Evolutionary conservation across 2,329 filamentous ascomycete species (phyloP).

Genomic region (Colletotrichum euphorbiae): DNA sequence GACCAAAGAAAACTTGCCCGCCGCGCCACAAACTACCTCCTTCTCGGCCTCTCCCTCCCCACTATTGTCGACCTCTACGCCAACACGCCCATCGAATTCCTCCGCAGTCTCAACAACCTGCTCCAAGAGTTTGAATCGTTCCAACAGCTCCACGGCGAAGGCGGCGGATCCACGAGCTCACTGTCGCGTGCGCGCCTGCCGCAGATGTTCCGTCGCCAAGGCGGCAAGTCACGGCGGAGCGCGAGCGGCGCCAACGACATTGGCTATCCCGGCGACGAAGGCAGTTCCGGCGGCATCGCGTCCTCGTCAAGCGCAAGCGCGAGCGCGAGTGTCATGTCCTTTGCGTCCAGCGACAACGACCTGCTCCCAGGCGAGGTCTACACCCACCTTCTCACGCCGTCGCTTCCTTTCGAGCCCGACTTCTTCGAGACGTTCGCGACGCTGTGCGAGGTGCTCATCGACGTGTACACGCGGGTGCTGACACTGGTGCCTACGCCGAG

Average conservation of each 20-base stretch:
- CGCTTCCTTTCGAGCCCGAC: slow-evolving; percentile 93
- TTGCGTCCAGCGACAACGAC: slow-evolving; percentile 71
- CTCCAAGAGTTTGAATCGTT: slow-evolving; percentile 94
- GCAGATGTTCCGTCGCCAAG: slow-evolving; percentile 81
- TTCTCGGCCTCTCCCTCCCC: slow-evolving; percentile 91
- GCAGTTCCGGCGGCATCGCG: slow-evolving; percentile 43
- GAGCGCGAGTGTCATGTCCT: slow-evolving; percentile 63
- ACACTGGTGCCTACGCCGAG: slow-evolving; percentile 79
- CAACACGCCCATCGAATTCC: slow-evolving; percentile 83
- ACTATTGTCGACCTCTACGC: slow-evolving; percentile 90
- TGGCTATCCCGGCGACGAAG: slow-evolving; percentile 45
- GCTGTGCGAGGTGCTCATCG: slow-evolving; percentile 93
- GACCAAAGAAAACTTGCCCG: slow-evolving; percentile 85
- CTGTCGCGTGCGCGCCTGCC: slow-evolving; percentile 83
- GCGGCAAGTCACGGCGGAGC: slow-evolving; percentile 67
- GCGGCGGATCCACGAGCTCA: slow-evolving; percentile 74
- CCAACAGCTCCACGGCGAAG: slow-evolving; percentile 85
- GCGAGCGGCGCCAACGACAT: slow-evolving; percentile 60
- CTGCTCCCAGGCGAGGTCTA: slow-evolving; percentile 88
- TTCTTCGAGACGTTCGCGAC: slow-evolving; percentile 98
- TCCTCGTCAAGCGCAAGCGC: slow-evolving; percentile 48
- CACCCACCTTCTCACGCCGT: slow-evolving; percentile 87
- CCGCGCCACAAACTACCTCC: slow-evolving; percentile 91
- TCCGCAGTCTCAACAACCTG: slow-evolving; percentile 86
- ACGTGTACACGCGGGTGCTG: slow-evolving; percentile 86